Evolutionary conservation across 805 yeast genomes (phyloP), one percentile per base, ranked within the genome.

Genomic region (Priceomyces medius): DNA sequence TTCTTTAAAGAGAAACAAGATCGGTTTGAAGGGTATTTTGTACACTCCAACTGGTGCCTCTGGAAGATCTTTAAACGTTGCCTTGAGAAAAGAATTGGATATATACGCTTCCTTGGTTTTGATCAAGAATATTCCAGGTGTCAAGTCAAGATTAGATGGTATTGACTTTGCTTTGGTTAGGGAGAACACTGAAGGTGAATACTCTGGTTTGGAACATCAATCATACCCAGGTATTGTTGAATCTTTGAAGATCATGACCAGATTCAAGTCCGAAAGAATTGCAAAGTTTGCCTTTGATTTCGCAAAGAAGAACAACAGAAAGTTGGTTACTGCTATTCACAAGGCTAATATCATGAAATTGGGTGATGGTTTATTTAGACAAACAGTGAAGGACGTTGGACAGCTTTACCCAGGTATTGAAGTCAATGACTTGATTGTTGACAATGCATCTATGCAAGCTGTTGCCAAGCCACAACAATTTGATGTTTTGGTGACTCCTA

Each of bases 141-240:
- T 90, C 50, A 79, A 88, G 68, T 83, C 96, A 46, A 88, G 90
- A 68, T 79, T 89, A 63, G 78, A 84, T 48, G 89, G 86, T 54
- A 87, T 91, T 51, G 97, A 90, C 73, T 79, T 91, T 62, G 97
- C 90, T 31, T 77, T 93, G 52, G 95, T 93, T 64, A 88, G 99
- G 79, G 99, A 93, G 73, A 93, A 93, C 79, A 91, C 97, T 54
- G 98, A 91, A 75, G 97, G 96, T 74, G 98, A 91, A 73, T 91
- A 88, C 77, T 91, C 98, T 39, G 98, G 98, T 59, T 78, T 93
- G 59, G 99, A 91, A 78, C 98, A 93, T 74, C 93, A 85, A 69
- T 87, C 96, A 36, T 93, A 88, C 58, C 95, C 96, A 52, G 98
- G 97, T 71, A 97, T 91, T 51, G 98, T 93, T 53, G 98, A 91